A percentile compares a stretch with the other conserved stretches of the same genome.
phyloP scores from a whole-genome alignment of 176 grass and related monocot genomes.

The Canna indica region DNA sequence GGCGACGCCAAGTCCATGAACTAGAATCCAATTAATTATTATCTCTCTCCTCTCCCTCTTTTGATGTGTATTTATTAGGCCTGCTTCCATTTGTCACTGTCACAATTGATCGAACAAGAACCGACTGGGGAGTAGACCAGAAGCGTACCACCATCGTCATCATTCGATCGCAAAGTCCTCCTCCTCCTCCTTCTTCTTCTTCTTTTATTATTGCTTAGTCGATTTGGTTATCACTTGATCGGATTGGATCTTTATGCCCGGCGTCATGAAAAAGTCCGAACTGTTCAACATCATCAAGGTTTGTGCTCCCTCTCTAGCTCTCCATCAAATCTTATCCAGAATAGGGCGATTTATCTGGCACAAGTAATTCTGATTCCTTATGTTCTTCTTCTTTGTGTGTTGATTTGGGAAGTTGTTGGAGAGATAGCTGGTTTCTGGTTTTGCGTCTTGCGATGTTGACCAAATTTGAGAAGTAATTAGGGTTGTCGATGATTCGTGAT shows the following conservation, averaged over 20 bases:
- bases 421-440: no score
- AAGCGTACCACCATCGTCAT: no score
- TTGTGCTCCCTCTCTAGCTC: not conserved
- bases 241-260: not conserved
- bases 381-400: not conserved
- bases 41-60: no score
- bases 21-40: no score
- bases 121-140: no score
- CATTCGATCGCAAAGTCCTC: not conserved
- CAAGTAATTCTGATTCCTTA: not conserved
- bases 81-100: no score
- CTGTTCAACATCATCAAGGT: conserved; percentile 37
- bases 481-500: no score
- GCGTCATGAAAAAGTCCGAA: conserved; percentile 12
- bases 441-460: no score
- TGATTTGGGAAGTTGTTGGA: not conserved
- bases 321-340: not conserved
- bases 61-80: no score
- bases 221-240: not conserved
- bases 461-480: no score
- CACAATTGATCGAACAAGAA: no score
- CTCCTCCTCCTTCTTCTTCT: not conserved
- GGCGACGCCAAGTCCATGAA: no score
- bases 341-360: not conserved
- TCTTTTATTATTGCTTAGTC: not conserved